Evolutionary conservation across 1,139 yeast species (phyloP).

Genomic region (Kodamaea alishanica): DNA sequence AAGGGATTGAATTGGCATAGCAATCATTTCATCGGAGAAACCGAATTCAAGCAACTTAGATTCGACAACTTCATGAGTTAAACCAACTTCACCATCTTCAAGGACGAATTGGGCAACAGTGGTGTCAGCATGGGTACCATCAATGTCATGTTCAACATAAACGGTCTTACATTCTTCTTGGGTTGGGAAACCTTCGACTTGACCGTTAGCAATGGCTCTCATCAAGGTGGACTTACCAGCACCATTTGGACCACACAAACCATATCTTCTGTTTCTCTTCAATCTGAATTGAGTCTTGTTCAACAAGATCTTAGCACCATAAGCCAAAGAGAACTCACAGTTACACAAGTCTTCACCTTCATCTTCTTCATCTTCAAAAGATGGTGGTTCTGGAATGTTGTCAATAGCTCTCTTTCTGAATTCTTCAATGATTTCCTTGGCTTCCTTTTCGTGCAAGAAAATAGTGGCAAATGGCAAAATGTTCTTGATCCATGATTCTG

Average conservation of each 20-base stretch:
- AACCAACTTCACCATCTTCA: conserved; percentile 77
- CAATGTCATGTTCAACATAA: conserved; percentile 99
- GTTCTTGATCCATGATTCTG: conserved; percentile 84
- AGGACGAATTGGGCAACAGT: conserved; percentile 87
- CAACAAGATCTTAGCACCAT: conserved; percentile 99
- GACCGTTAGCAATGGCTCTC: conserved; percentile 99
- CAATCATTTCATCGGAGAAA: conserved; percentile 88
- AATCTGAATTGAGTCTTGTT: conserved; percentile 99
- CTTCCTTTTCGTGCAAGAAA: conserved; percentile 89
- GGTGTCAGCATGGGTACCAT: conserved; percentile 95
- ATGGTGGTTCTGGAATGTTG: conserved; percentile 95
- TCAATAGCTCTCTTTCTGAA: conserved; percentile 95
- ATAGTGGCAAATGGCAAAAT: conserved; percentile 93
- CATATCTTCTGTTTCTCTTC: conserved; percentile 99
- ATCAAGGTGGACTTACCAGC: conserved; percentile 99
- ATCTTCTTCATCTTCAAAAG: conserved; percentile 97
- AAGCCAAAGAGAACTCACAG: conserved; percentile 99
- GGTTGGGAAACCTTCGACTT: conserved; percentile 99
- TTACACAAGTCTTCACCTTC: conserved; percentile 99
- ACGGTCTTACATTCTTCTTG: conserved; percentile 98
- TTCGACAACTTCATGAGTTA: conserved; percentile 62
- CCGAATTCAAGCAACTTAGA: conserved; percentile 81
- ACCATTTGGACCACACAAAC: conserved; percentile 99
- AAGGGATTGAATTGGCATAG: conserved; percentile 89
- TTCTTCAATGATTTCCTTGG: conserved; percentile 87